Base-by-base conservation (phyloP, 148 eudicot species). In the Tetragonia tetragonoides region DNA sequence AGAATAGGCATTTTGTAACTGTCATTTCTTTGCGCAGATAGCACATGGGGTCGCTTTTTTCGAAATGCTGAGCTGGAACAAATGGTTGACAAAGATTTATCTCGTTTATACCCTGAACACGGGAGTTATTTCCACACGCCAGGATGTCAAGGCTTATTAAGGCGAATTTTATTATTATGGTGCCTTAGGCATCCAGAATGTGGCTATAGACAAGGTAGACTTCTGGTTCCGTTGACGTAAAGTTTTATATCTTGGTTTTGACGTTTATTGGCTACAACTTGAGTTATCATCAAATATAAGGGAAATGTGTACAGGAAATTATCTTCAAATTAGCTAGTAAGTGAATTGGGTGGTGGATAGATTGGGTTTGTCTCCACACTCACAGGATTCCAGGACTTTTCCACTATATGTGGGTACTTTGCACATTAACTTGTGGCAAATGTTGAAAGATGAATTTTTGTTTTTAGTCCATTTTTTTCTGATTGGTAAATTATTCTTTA, bases 21-120 rank as follows among this genome's bases (percentile, higher is more conserved):
- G 59, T 66, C 28, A 18, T 61, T 37, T 69, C 39, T 71, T 53
- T 46, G 47, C 85, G 87, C 88, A 95, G 99, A 93, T 88, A 95
- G 99, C 87, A 90, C 85, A 80, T 95, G 99, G 99, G 91, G 99
- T 20, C 97, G 97, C 41, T 95, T 91, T 76, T 95, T 95, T 68
- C 93, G 87, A 72, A 90, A 88, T 84, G 99, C 99, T 47, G 99
- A 95, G 85, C 81, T 95, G 88, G 97, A 95, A 73, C 87, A 87
- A 81, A 88, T 93, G 97, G 88, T 95, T 59, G 97, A 95, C 88
- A 95, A 90, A 83, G 99, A 95, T 90, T 85, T 95, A 83, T 89
- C 99, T 57, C 97, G 99, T 71, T 81, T 95, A 75, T 95, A 95
- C 84, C 99, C 99, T 64, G 99, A 95, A 80, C 92, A 88, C 82